These are phyloP conservation scores for Adansonia digitata DNA, from an alignment of 345 rosid species.

Conservation along the genomic window DNA sequence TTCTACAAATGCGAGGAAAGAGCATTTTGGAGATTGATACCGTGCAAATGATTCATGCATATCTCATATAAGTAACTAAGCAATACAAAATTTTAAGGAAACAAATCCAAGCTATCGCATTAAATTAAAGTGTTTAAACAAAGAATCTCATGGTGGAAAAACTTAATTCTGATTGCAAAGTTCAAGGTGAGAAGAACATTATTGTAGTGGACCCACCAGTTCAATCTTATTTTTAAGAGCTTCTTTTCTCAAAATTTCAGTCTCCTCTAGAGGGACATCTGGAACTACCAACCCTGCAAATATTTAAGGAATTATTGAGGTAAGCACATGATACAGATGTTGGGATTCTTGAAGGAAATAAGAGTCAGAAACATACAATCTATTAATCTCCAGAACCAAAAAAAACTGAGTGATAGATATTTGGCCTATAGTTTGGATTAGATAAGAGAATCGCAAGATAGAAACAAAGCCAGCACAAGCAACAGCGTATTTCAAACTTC, in stretches of 20 bases:
- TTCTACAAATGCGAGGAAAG: background rate
- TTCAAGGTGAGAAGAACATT: background rate
- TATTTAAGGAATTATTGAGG: background rate
- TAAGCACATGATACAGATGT: background rate
- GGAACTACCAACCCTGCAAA: constrained; percentile 85
- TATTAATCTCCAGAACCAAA: background rate
- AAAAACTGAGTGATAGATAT: background rate
- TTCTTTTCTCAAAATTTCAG: constrained; percentile 65
- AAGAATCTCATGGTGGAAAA: background rate
- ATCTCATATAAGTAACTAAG: background rate
- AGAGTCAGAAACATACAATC: background rate
- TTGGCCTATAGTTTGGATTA: background rate
- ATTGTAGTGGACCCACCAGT: constrained; percentile 34
- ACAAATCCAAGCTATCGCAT: background rate
- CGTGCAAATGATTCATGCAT: background rate
- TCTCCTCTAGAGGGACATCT: constrained; percentile 95
- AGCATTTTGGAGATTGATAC: background rate
- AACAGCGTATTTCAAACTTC: background rate
- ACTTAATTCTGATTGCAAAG: background rate
- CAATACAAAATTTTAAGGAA: background rate
- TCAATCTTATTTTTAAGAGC: constrained; percentile 72
- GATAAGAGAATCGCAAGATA: background rate
- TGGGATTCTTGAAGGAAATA: background rate
- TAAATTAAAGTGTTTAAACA: background rate
- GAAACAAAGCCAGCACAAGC: background rate